phyloP scores from a whole-genome alignment of 306 rosid genomes.

The Dryas drummondii region DNA sequence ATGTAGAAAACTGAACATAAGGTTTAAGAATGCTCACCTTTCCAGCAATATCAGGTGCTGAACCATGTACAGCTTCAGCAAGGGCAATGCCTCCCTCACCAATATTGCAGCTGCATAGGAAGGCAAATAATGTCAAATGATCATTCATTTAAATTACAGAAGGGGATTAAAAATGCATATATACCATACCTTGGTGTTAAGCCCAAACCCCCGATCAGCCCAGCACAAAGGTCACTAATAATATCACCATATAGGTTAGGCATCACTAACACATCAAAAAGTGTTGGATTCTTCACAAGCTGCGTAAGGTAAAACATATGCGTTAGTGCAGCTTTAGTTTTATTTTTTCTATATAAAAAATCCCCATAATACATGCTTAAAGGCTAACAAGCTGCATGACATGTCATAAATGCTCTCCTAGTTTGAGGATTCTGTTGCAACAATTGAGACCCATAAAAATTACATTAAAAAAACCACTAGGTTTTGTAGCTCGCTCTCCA shows the following conservation, averaged over 20 bases:
- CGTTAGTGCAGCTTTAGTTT: neutral
- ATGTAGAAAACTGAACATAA: neutral
- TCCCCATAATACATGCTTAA: neutral
- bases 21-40: conserved; percentile 52
- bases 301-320: conserved; percentile 32
- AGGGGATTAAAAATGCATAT: neutral
- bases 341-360: neutral
- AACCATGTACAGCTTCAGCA: conserved; percentile 99
- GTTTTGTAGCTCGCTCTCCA: neutral
- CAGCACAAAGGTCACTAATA: conserved; percentile 98
- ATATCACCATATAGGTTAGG: conserved; percentile 99
- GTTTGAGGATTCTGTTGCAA: neutral
- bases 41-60: conserved; percentile 99
- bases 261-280: conserved; percentile 97
- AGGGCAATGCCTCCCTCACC: conserved; percentile 99
- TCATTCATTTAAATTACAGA: neutral
- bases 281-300: conserved; percentile 99
- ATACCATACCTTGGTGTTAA: conserved; percentile 79
- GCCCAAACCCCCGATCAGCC: conserved; percentile 96
- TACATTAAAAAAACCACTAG: neutral
- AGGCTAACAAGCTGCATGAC: neutral
- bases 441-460: neutral
- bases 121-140: conserved; percentile 31
- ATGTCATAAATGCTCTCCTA: neutral
- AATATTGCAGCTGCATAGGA: conserved; percentile 73